Evolutionary conservation across 371 early-diverging fungal genomes (phyloP).

Genomic region (Nematocida homosporus): DNA sequence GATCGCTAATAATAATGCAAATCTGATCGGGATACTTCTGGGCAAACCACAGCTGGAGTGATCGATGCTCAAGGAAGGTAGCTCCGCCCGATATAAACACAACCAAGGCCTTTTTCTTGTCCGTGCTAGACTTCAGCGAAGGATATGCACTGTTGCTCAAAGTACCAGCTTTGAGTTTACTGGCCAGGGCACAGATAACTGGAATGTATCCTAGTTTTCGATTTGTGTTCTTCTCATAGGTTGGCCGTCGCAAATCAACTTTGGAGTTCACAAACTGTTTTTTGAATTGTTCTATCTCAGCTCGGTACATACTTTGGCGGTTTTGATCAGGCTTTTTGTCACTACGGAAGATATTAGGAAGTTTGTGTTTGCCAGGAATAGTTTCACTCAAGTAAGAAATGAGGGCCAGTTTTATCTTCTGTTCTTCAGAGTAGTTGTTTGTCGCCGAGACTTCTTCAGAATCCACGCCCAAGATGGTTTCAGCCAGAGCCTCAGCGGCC

Average conservation of each 20-base stretch:
- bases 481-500: slow-evolving; percentile 50
- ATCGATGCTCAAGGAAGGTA: slow-evolving; percentile 64
- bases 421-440: slow-evolving; percentile 23
- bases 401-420: slow-evolving; percentile 28
- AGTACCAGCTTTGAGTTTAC: slow-evolving; percentile 44
- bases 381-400: slow-evolving; percentile 19
- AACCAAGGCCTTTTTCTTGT: slow-evolving; percentile 47
- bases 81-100: slow-evolving; percentile 62
- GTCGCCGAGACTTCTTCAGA: slow-evolving; percentile 3
- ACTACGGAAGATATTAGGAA: slow-evolving; percentile 49
- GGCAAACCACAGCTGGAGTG: slow-evolving; percentile 8
- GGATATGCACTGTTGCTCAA: slow-evolving; percentile 46
- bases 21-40: slow-evolving; percentile 16
- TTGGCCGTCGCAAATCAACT: background rate
- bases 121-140: slow-evolving; percentile 7
- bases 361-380: background rate
- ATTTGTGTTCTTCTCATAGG: slow-evolving; percentile 16
- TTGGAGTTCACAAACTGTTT: slow-evolving; percentile 16
- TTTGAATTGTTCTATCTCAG: slow-evolving; percentile 49
- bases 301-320: slow-evolving; percentile 9
- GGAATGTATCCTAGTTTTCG: slow-evolving; percentile 64
- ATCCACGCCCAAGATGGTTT: slow-evolving; percentile 37
- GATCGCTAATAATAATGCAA: slow-evolving; percentile 30
- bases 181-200: slow-evolving; percentile 51
- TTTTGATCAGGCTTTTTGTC: background rate